These are phyloP conservation scores for Leishmania tarentolae DNA, from an alignment of 208 protist species.

Conservation along the genomic window DNA sequence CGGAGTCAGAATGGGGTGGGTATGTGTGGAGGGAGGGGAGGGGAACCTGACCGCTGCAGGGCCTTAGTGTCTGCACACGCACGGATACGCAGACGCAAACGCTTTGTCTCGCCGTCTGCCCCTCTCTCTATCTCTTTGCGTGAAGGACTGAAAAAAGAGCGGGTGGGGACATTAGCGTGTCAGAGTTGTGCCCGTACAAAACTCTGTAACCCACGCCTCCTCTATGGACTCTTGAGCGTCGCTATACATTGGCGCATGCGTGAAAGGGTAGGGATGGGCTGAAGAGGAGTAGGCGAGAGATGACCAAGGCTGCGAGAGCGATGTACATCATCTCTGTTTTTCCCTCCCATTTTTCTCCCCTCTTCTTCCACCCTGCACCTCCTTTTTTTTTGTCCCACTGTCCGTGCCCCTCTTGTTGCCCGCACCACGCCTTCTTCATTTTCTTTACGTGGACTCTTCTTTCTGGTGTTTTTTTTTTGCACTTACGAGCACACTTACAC, in stretches of 20 bases:
- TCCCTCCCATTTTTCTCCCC: background rate
- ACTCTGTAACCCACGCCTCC: background rate
- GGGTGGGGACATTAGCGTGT: background rate
- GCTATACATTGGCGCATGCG: background rate
- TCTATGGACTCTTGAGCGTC: background rate
- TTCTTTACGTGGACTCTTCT: constrained; percentile 1
- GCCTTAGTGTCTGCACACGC: background rate
- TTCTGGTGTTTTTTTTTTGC: constrained; percentile 1
- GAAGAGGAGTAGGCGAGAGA: background rate
- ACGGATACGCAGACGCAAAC: too few relatives aligned
- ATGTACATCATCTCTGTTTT: background rate
- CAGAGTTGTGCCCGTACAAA: background rate
- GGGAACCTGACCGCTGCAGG: background rate
- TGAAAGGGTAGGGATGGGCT: background rate
- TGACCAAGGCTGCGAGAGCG: background rate
- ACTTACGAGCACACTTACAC: background rate
- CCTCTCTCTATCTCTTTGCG: background rate
- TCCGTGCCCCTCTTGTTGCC: background rate
- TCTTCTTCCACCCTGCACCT: background rate
- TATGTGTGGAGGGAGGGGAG: too few relatives aligned
- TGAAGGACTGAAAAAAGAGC: background rate
- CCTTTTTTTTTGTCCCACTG: background rate
- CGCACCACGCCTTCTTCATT: background rate
- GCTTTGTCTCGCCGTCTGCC: background rate
- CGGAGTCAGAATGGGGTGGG: background rate